phyloP scores from a whole-genome alignment of 306 rosid genomes.

The Pueraria montana region DNA sequence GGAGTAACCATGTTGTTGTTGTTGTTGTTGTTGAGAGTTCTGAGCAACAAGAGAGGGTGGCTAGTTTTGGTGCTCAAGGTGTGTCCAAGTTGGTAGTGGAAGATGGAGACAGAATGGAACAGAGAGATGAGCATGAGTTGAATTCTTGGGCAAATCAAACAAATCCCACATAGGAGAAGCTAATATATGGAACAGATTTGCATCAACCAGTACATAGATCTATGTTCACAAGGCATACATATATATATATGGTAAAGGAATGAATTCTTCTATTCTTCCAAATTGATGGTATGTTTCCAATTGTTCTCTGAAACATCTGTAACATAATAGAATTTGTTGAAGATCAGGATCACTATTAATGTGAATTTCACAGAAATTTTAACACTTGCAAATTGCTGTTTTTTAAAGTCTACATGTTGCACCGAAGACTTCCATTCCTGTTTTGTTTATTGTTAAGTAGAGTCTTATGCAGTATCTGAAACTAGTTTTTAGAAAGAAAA shows the following conservation, averaged over 20 bases:
- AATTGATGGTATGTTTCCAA: slow-evolving; percentile 1
- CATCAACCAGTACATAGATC: not conserved
- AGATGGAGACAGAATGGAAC: too few relatives aligned
- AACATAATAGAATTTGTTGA: not conserved
- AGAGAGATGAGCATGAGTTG: too few relatives aligned
- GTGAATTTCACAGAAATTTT: not conserved
- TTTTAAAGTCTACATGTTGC: not conserved
- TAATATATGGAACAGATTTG: not conserved
- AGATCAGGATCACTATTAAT: not conserved
- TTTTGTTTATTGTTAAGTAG: not conserved
- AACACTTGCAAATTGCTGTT: not conserved
- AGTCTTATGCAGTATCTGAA: not conserved
- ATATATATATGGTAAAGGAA: not conserved
- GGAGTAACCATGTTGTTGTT: slow-evolving; percentile 47
- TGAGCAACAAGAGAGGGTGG: not conserved
- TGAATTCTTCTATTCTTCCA: not conserved
- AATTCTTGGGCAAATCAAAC: too few relatives aligned
- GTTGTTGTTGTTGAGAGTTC: slow-evolving; percentile 30
- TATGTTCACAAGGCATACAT: not conserved
- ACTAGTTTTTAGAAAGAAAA: not conserved
- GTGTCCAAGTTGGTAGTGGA: too few relatives aligned
- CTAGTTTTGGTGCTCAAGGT: not conserved
- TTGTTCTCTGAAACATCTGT: not conserved
- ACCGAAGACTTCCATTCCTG: not conserved
- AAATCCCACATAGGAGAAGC: not conserved